phyloP scores from a whole-genome alignment of 768 basidiomycete genomes.

The Naganishia vaughanmartiniae region DNA sequence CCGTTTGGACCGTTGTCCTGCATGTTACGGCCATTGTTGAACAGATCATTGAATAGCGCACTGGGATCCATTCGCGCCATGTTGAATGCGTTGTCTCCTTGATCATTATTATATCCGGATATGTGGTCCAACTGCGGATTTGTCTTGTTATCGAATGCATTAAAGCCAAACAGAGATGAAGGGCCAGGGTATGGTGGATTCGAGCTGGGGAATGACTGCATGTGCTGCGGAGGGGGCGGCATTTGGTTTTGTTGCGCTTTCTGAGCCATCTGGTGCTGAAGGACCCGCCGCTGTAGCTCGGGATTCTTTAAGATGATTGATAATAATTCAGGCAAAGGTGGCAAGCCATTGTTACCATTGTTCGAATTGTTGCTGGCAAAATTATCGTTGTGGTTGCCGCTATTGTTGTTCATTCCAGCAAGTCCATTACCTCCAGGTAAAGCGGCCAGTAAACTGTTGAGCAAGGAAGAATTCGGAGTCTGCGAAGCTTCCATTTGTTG shows the following conservation, averaged over 20 bases:
- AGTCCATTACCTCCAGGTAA: not conserved
- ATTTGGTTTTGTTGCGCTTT: slow-evolving; percentile 23
- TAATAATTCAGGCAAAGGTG: slow-evolving; percentile 15
- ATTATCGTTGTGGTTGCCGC: slow-evolving; percentile 5
- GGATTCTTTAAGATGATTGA: slow-evolving; percentile 21
- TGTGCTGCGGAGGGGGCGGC: slow-evolving; percentile 1
- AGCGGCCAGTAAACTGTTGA: slow-evolving; percentile 8
- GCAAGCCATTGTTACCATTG: slow-evolving; percentile 16
- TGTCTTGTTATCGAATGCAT: slow-evolving; percentile 1
- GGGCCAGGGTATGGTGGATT: slow-evolving; percentile 1
- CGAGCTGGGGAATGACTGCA: slow-evolving; percentile 12
- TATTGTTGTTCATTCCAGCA: not conserved
- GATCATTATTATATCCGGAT: not conserved
- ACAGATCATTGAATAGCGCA: slow-evolving; percentile 29
- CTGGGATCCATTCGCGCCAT: slow-evolving; percentile 28
- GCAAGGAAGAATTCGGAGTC: slow-evolving; percentile 1
- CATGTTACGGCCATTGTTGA: slow-evolving; percentile 21
- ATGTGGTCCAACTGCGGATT: not conserved
- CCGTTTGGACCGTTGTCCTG: not conserved
- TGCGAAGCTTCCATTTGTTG: not conserved
- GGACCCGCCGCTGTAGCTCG: slow-evolving; percentile 13
- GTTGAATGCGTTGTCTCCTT: slow-evolving; percentile 1
- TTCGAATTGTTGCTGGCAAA: not conserved
- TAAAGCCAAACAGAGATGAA: slow-evolving; percentile 7
- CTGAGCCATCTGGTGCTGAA: slow-evolving; percentile 20